A percentile compares a stretch with the other conserved stretches of the same genome.
Conservation (phyloP, 192 early-diverging fungal genomes). For the Rhizophagus sp. region DNA sequence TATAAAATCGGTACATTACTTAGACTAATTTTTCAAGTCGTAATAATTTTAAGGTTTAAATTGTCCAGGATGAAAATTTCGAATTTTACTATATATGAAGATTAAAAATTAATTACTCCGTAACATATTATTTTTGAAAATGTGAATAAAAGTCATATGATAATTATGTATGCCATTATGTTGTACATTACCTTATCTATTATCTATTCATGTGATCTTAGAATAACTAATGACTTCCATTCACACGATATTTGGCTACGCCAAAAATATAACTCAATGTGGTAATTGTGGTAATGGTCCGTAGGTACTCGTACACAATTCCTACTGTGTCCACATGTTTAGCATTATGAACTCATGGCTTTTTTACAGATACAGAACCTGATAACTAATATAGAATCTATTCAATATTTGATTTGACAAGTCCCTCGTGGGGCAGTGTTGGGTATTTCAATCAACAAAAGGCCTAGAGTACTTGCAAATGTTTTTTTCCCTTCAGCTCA, state of each 20-base stretch:
- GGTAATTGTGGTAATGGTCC: not conserved
- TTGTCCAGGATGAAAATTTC: too few relatives aligned
- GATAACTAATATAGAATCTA: not conserved
- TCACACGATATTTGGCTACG: not conserved
- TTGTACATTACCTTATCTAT: too few relatives aligned
- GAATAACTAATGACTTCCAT: not conserved
- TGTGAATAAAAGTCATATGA: too few relatives aligned
- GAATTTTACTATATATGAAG: too few relatives aligned
- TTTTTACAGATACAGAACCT: not conserved
- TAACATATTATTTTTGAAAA: too few relatives aligned
- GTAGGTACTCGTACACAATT: too few relatives aligned
- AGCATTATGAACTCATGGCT: not conserved
- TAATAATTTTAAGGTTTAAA: not conserved
- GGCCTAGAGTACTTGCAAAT: not conserved
- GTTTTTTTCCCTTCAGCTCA: not conserved
- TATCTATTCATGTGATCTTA: too few relatives aligned
- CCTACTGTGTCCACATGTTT: slow-evolving; percentile 9
- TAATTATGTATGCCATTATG: too few relatives aligned
- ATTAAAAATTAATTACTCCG: too few relatives aligned
- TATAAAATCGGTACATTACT: not conserved
- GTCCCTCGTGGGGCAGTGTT: not conserved
- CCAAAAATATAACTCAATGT: not conserved
- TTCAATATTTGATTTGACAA: not conserved
- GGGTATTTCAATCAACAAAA: not conserved
- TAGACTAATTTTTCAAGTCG: not conserved